Conservation (phyloP, 1,139 yeast species). For the Magnusiomyces tetraspermus region DNA sequence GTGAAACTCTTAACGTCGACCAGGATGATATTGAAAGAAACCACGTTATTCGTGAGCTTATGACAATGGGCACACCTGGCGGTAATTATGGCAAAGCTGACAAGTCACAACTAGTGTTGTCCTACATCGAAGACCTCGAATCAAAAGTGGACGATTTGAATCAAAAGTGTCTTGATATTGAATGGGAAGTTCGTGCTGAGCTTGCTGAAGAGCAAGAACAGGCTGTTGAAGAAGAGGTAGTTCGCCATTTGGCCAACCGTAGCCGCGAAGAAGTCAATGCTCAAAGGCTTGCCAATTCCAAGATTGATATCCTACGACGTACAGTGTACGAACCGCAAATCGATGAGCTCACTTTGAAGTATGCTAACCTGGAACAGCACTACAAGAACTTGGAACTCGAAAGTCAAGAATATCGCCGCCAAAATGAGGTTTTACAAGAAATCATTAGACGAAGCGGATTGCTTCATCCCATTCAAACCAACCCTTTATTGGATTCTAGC, state of each 20-base stretch:
- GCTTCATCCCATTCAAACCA: not conserved
- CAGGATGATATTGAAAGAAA: not conserved
- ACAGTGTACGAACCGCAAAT: slow-evolving; percentile 2
- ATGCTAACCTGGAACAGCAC: not conserved
- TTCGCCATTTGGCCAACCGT: not conserved
- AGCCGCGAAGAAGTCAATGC: slow-evolving; percentile 1
- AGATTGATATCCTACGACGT: not conserved
- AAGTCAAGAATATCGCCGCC: not conserved
- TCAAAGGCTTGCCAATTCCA: not conserved
- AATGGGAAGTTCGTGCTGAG: slow-evolving; percentile 3
- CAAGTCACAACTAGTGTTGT: not conserved
- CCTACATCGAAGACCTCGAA: not conserved
- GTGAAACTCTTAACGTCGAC: not conserved
- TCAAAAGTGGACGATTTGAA: not conserved
- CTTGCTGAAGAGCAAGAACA: not conserved
- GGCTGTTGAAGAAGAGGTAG: not conserved
- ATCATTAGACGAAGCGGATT: slow-evolving; percentile 1
- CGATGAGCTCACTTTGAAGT: not conserved
- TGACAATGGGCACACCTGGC: not conserved
- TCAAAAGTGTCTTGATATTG: slow-evolving; percentile 1
- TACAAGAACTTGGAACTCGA: not conserved
- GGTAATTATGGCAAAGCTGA: not conserved
- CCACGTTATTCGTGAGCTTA: not conserved
- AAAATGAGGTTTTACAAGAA: not conserved
- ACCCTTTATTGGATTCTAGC: not conserved